Percentiles rank a stretch among this genome's conserved stretches.
Evolutionary conservation across 352 stramenopile genomes (phyloP).

Genomic region (Phytophthora chlamydospora): DNA sequence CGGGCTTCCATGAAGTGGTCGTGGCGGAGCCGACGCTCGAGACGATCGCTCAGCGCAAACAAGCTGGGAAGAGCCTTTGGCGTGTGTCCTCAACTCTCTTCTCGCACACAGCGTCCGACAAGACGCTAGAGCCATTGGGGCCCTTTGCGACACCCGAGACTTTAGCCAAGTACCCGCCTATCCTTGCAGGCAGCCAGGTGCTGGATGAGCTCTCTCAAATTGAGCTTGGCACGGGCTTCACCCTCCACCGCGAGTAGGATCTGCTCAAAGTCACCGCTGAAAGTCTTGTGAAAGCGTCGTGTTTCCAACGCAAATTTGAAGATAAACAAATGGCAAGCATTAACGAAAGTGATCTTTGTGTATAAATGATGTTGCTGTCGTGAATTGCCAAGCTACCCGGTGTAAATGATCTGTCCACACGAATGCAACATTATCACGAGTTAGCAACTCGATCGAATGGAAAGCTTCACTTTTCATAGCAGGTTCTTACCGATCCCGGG

Average conservation of each 20-base stretch:
- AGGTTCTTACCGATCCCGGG: slow-evolving; percentile 47
- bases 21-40: slow-evolving; percentile 78
- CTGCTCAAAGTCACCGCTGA: too few species aligned
- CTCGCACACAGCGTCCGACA: slow-evolving; percentile 91
- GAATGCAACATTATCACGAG: neutral
- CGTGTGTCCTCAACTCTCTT: slow-evolving; percentile 93
- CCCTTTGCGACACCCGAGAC: slow-evolving; percentile 78
- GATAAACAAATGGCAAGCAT: too few species aligned
- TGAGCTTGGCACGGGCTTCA: slow-evolving; percentile 77
- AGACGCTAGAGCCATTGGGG: slow-evolving; percentile 81
- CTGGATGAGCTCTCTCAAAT: slow-evolving; percentile 89
- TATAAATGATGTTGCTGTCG: neutral
- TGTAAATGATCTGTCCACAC: slow-evolving; percentile 31
- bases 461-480: neutral
- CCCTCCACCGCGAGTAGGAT: slow-evolving; percentile 65
- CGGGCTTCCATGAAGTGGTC: slow-evolving; percentile 94
- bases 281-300: too few species aligned
- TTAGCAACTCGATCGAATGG: too few species aligned
- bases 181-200: slow-evolving; percentile 89
- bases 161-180: slow-evolving; percentile 75
- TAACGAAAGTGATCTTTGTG: too few species aligned
- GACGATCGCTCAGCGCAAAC: slow-evolving; percentile 75
- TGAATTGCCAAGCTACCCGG: slow-evolving; percentile 12
- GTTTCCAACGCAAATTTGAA: too few species aligned
- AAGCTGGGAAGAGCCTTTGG: slow-evolving; percentile 83